Base-by-base conservation (phyloP, 129 eudicot genomes). In the Cynara cardunculus region DNA sequence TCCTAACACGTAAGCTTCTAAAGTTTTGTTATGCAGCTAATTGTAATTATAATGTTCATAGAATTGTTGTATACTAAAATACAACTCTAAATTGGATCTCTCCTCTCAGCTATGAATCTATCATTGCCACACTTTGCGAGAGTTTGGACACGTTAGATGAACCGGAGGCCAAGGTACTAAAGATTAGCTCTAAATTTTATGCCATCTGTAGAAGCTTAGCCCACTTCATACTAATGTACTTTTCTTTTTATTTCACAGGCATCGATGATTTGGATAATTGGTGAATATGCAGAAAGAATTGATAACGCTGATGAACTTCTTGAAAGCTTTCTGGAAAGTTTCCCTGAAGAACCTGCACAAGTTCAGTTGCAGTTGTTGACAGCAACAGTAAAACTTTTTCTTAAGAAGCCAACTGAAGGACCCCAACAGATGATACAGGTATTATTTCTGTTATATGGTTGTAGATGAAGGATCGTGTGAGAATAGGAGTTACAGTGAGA, bases 401-500 rank as follows among this genome's bases (percentile, higher is more conserved):
- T 93, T 31, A 93, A 93, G 81, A 93, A 93, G 86, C 98, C 98
- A 59, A 93, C 98, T 72, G 98, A 93, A 83, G 97, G 98, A 73
- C 98, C 98, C 27, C 98, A 93, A 73, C 98, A 93, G 84, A 93
- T 93, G 97, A 93, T 93, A 78, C 98, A 93, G 98, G 97, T 93
- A 25, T 62, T 24, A 69, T 32, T 73, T 71, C 62, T 67, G 25
- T 80, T 80, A 76, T 27, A 74, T 34, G 28, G 19, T n/a, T n/a
- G n/a, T n/a, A n/a, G n/a, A n/a, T n/a, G n/a, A n/a, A n/a, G n/a
- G n/a, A n/a, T n/a, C n/a, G n/a, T n/a, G n/a, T n/a, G n/a, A n/a
- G n/a, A n/a, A n/a, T n/a, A n/a, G n/a, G n/a, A n/a, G n/a, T n/a
- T n/a, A n/a, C n/a, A n/a, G n/a, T n/a, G n/a, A n/a, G n/a, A n/a